Percentiles rank a stretch among this genome's conserved stretches.
These are phyloP conservation scores for Bipolaris victoriae DNA, from an alignment of 2,329 filamentous ascomycete species.

Conservation along the genomic window DNA sequence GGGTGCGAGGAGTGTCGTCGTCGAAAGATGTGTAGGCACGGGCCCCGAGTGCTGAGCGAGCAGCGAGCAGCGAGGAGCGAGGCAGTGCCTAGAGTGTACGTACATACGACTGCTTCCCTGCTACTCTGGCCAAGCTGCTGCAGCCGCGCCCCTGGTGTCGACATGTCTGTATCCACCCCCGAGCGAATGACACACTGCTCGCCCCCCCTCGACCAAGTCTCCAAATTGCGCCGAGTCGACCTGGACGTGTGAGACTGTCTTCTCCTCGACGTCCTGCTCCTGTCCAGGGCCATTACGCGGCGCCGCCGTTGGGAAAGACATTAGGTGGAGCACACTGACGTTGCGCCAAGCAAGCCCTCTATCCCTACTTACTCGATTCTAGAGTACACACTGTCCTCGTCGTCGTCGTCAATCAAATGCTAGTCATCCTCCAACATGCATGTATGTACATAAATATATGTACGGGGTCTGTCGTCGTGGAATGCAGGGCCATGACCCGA, in stretches of 20 bases:
- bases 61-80: no score
- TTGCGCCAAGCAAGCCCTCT: constrained; percentile 14
- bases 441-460: background rate
- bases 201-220: background rate
- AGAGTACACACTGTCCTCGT: no score
- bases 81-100: constrained; percentile 10
- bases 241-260: constrained; percentile 2
- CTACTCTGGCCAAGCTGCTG: constrained; percentile 13
- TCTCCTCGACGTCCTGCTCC: background rate
- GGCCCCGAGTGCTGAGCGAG: constrained; percentile 10
- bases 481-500: no score
- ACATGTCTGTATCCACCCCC: constrained; percentile 7
- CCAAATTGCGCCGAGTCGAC: constrained; percentile 4
- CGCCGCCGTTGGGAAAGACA: constrained; percentile 10
- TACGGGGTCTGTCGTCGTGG: no score
- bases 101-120: background rate
- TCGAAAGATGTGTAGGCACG: constrained; percentile 19
- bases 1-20: constrained; percentile 10
- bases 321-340: constrained; percentile 11
- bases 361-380: background rate
- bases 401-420: no score
- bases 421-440: no score
- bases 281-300: constrained; percentile 13
- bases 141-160: constrained; percentile 17
- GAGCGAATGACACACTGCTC: constrained; percentile 3